phyloP scores from a whole-genome alignment of 768 basidiomycete genomes.

The Termitomyces sp. region DNA sequence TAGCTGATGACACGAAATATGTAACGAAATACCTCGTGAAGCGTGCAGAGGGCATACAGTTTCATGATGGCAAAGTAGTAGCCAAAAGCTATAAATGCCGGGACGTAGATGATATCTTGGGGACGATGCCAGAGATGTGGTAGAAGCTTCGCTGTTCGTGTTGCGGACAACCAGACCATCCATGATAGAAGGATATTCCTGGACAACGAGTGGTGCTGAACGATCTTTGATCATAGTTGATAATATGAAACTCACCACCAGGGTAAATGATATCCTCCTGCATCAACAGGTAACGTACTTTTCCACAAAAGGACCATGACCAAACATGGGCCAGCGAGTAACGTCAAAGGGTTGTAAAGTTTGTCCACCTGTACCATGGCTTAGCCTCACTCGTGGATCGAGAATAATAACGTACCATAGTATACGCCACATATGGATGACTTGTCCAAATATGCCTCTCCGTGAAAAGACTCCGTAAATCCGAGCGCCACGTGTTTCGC shows the following conservation, averaged over 20 bases:
- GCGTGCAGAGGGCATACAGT: constrained; percentile 81
- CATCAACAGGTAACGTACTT: constrained; percentile 57
- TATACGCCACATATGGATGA: constrained; percentile 90
- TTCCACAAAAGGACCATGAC: constrained; percentile 76
- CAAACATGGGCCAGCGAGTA: constrained; percentile 78
- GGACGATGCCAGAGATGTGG: constrained; percentile 80
- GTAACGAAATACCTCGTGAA: constrained; percentile 62
- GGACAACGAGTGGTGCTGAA: constrained; percentile 10
- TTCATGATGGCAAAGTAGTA: constrained; percentile 97
- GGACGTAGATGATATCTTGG: constrained; percentile 73
- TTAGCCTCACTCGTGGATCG: not conserved
- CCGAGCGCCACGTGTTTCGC: constrained; percentile 90
- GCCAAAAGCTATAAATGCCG: constrained; percentile 84
- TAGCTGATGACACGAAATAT: not conserved
- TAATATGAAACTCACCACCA: constrained; percentile 57
- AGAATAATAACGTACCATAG: constrained; percentile 71
- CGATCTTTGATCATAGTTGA: not conserved
- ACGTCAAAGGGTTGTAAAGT: constrained; percentile 80
- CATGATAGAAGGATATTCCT: constrained; percentile 72
- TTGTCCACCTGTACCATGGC: constrained; percentile 62
- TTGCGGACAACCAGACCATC: constrained; percentile 64
- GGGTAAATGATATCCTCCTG: constrained; percentile 78
- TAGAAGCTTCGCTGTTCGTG: constrained; percentile 75
- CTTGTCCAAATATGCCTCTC: constrained; percentile 84
- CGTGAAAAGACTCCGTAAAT: constrained; percentile 83